These are phyloP conservation scores for Zygosaccharomyces bisporus DNA, from an alignment of 805 yeast species.

Conservation along the genomic window DNA sequence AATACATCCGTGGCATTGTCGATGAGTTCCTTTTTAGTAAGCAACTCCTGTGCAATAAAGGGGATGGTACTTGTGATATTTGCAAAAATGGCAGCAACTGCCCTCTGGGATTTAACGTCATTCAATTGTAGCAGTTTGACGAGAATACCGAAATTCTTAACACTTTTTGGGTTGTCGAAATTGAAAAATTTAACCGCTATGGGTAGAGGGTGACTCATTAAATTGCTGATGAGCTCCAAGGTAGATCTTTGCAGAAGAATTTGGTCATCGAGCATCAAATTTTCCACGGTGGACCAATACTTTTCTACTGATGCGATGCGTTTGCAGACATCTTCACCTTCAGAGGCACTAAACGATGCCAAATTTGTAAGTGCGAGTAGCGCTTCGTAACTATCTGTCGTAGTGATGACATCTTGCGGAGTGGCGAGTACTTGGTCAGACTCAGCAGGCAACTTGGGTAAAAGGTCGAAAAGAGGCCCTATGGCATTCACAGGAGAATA, in stretches of 20 bases:
- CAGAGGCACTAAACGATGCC: slow-evolving; percentile 45
- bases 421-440: slow-evolving; percentile 11
- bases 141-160: slow-evolving; percentile 40
- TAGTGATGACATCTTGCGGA: slow-evolving; percentile 20
- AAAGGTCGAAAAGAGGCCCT: slow-evolving; percentile 45
- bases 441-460: slow-evolving; percentile 17
- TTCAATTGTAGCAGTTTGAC: slow-evolving; percentile 40
- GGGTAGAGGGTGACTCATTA: slow-evolving; percentile 41
- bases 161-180: slow-evolving; percentile 38
- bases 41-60: slow-evolving; percentile 35
- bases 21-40: slow-evolving; percentile 26
- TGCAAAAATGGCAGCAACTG: slow-evolving; percentile 39
- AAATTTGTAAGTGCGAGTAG: slow-evolving; percentile 66
- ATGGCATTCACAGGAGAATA: slow-evolving; percentile 42
- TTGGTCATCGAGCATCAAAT: slow-evolving; percentile 43
- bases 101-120: slow-evolving; percentile 42
- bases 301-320: slow-evolving; percentile 34
- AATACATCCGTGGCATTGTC: slow-evolving; percentile 28
- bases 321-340: slow-evolving; percentile 37
- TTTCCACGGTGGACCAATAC: slow-evolving; percentile 47
- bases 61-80: slow-evolving; percentile 35
- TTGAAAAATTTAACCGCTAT: slow-evolving; percentile 57
- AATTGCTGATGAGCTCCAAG: slow-evolving; percentile 61
- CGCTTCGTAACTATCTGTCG: slow-evolving; percentile 47
- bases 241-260: slow-evolving; percentile 52